Evolutionary conservation across 306 rosid genomes (phyloP).

Genomic region (Boehmeria nivea): DNA sequence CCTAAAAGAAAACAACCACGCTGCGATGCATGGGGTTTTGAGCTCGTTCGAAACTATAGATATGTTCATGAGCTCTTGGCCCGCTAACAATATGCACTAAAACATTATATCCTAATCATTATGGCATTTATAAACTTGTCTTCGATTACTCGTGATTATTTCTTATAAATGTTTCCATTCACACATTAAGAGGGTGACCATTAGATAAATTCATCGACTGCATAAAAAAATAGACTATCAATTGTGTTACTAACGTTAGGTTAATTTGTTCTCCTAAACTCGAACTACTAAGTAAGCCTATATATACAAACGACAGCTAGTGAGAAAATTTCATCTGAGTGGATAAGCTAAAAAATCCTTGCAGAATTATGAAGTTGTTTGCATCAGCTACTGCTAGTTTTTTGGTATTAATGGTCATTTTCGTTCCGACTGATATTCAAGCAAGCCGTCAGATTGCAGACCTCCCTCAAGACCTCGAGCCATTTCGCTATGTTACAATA

Average conservation of each 20-base stretch:
- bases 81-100: not conserved
- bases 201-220: not conserved
- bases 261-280: slow-evolving; percentile 20
- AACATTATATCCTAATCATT: not conserved
- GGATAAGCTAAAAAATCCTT: slow-evolving; percentile 13
- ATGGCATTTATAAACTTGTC: not conserved
- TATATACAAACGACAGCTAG: slow-evolving; percentile 5
- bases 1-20: no score
- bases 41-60: no score
- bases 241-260: slow-evolving; percentile 11
- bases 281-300: slow-evolving; percentile 15
- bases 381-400: slow-evolving; percentile 35
- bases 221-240: not conserved
- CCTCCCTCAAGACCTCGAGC: slow-evolving; percentile 27
- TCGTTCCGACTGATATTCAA: slow-evolving; percentile 29
- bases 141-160: slow-evolving; percentile 5
- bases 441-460: slow-evolving; percentile 38
- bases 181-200: slow-evolving; percentile 2
- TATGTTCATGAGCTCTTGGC: not conserved
- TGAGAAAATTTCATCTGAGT: slow-evolving; percentile 21
- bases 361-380: slow-evolving; percentile 32
- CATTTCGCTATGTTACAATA: slow-evolving; percentile 43
- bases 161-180: no score
- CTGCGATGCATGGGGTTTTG: no score
- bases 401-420: slow-evolving; percentile 26